A percentile compares a stretch with the other conserved stretches of the same genome.
phyloP scores from a whole-genome alignment of 31 red algal genomes.

The Asparagopsis taxiformis region DNA sequence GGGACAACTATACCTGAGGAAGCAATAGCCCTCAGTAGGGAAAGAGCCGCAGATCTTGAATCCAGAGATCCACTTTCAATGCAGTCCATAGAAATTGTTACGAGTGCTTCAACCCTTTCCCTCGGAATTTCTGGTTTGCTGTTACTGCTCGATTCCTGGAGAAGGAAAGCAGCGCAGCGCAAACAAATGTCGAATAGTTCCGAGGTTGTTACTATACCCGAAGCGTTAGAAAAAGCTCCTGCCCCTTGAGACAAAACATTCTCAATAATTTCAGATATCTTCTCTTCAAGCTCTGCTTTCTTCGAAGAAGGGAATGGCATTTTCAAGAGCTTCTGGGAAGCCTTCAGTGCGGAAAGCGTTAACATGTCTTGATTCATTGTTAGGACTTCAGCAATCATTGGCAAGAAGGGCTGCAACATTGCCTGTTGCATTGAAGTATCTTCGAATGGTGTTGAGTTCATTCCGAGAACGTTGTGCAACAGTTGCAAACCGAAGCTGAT shows the following conservation, averaged over 20 bases:
- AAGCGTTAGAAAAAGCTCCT: slow-evolving; percentile 10
- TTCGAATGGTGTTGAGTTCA: not conserved
- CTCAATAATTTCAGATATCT: slow-evolving; percentile 43
- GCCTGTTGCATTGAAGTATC: slow-evolving; percentile 12
- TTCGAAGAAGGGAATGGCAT: slow-evolving; percentile 37
- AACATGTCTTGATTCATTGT: slow-evolving; percentile 41
- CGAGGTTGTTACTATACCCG: slow-evolving; percentile 2
- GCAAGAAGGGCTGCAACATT: slow-evolving; percentile 66
- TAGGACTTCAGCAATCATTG: slow-evolving; percentile 25
- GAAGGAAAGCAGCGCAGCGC: slow-evolving; percentile 61
- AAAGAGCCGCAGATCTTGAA: slow-evolving; percentile 37
- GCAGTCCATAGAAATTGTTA: slow-evolving; percentile 50
- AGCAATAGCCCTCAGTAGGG: slow-evolving; percentile 40
- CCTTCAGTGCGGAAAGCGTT: slow-evolving; percentile 33
- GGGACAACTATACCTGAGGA: slow-evolving; percentile 21
- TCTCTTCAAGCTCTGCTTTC: slow-evolving; percentile 29
- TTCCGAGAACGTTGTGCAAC: slow-evolving; percentile 10
- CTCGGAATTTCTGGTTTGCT: slow-evolving; percentile 18
- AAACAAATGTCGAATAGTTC: slow-evolving; percentile 74
- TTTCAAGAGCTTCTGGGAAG: slow-evolving; percentile 49
- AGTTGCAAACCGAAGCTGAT: slow-evolving; percentile 30
- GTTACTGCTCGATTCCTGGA: slow-evolving; percentile 35
- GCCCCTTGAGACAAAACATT: slow-evolving; percentile 58
- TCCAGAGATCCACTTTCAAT: slow-evolving; percentile 58
- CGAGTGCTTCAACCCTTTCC: slow-evolving; percentile 51